Percentiles rank a stretch among this genome's conserved stretches.
These are phyloP conservation scores for Platismatia glauca DNA, from an alignment of 495 filamentous ascomycete genomes.

Conservation along the genomic window DNA sequence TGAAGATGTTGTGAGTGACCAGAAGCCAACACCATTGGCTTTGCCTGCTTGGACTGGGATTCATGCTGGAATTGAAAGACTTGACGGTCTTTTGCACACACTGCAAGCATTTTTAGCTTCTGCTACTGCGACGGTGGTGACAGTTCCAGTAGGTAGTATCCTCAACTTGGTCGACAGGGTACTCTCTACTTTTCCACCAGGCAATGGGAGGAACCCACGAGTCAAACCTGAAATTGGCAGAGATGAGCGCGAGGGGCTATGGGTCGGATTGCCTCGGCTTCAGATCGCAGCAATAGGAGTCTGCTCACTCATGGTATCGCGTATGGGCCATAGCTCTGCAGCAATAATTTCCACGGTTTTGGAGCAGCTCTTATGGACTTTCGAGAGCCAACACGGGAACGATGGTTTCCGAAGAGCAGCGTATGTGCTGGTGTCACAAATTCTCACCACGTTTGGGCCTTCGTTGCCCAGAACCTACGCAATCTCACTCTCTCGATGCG, in stretches of 20 bases:
- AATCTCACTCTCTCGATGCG: conserved; percentile 44
- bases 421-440: conserved; percentile 47
- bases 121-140: conserved; percentile 51
- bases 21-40: conserved; percentile 37
- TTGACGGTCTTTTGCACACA: conserved; percentile 50
- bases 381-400: conserved; percentile 50
- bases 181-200: conserved; percentile 52
- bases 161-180: conserved; percentile 58
- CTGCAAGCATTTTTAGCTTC: conserved; percentile 47
- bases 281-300: conserved; percentile 59
- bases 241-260: conserved; percentile 70
- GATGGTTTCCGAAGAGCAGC: conserved; percentile 48
- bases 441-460: conserved; percentile 54
- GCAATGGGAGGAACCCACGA: conserved; percentile 33
- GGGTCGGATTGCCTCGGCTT: conserved; percentile 59
- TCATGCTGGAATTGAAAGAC: conserved; percentile 56
- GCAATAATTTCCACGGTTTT: conserved; percentile 50
- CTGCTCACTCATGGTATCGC: conserved; percentile 41
- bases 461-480: conserved; percentile 54
- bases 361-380: conserved; percentile 61
- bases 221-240: conserved; percentile 60
- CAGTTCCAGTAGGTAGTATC: conserved; percentile 54
- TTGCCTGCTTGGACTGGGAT: conserved; percentile 64
- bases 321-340: conserved; percentile 44
- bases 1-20: conserved; percentile 34